Conservation (phyloP, 805 yeast genomes). For the Kodamaea nitidulidarum region DNA sequence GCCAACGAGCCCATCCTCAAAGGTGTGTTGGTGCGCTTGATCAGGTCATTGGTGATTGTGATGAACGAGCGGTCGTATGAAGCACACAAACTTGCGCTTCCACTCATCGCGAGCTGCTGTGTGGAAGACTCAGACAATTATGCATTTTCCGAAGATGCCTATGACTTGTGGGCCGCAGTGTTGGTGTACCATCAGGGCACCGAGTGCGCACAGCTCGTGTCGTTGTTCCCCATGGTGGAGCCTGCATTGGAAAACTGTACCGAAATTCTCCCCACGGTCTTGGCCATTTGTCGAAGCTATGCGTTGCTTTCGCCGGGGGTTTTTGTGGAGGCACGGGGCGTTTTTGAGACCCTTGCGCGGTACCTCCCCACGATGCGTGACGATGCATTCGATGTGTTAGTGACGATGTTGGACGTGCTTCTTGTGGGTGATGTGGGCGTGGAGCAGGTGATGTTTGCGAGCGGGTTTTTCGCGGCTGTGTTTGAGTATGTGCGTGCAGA, state of each 20-base stretch:
- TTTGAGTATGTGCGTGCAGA: constrained; percentile 40
- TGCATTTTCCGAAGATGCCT: constrained; percentile 79
- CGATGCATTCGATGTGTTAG: constrained; percentile 57
- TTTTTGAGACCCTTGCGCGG: constrained; percentile 48
- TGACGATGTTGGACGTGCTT: constrained; percentile 51
- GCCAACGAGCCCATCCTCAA: constrained; percentile 37
- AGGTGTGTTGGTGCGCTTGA: constrained; percentile 45
- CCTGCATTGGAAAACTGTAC: constrained; percentile 66
- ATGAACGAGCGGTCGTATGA: constrained; percentile 49
- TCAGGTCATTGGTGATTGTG: constrained; percentile 53
- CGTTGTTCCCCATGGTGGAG: constrained; percentile 48
- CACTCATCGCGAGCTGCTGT: constrained; percentile 64
- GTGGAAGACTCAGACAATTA: constrained; percentile 34
- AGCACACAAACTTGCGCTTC: constrained; percentile 55
- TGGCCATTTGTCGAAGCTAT: constrained; percentile 63
- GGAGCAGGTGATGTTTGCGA: constrained; percentile 36
- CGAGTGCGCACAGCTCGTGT: constrained; percentile 25
- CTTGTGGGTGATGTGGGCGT: constrained; percentile 34
- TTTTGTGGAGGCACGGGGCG: no score
- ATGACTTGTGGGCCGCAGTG: constrained; percentile 74
- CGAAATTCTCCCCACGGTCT: constrained; percentile 62
- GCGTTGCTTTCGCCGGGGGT: constrained; percentile 44
- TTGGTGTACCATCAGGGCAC: constrained; percentile 52
- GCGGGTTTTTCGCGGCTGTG: constrained; percentile 36
- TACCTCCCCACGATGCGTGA: constrained; percentile 64